These are phyloP conservation scores for Leccinum cinnamomeum DNA, from an alignment of 1,284 basidiomycete species.

Conservation along the genomic window DNA sequence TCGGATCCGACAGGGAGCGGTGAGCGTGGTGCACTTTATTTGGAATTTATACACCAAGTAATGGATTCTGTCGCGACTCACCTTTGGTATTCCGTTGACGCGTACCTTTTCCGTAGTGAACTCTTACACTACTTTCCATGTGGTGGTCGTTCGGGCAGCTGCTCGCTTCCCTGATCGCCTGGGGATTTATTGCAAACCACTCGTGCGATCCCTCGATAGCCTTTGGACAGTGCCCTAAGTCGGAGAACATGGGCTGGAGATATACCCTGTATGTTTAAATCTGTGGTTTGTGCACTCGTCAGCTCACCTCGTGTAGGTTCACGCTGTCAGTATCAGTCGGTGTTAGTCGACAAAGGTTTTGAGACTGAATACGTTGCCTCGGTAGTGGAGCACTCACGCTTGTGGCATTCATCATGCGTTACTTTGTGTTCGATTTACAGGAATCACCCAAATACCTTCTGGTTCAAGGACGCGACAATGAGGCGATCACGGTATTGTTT, in stretches of 20 bases:
- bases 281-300: neutral
- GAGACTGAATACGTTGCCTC: conserved; percentile 4
- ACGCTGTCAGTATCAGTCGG: conserved; percentile 36
- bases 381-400: conserved; percentile 45
- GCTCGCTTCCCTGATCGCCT: conserved; percentile 50
- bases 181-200: conserved; percentile 52
- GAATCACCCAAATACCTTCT: conserved; percentile 64
- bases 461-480: conserved; percentile 54
- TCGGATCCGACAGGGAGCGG: too few species aligned
- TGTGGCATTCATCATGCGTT: conserved; percentile 48
- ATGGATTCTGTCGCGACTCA: neutral
- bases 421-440: conserved; percentile 46
- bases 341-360: neutral
- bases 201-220: conserved; percentile 40
- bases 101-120: conserved; percentile 43
- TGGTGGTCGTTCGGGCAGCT: conserved; percentile 69
- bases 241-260: conserved; percentile 60
- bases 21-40: conserved; percentile 45
- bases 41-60: conserved; percentile 57
- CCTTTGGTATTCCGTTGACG: conserved; percentile 6
- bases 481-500: conserved; percentile 46
- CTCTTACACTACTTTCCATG: conserved; percentile 61
- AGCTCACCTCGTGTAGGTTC: conserved; percentile 31
- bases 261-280: conserved; percentile 49
- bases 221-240: conserved; percentile 41